A percentile compares a stretch with the other conserved stretches of the same genome.
Evolutionary conservation across 2,329 filamentous ascomycete species (phyloP).

Genomic region (Mollisiaceae sp.): DNA sequence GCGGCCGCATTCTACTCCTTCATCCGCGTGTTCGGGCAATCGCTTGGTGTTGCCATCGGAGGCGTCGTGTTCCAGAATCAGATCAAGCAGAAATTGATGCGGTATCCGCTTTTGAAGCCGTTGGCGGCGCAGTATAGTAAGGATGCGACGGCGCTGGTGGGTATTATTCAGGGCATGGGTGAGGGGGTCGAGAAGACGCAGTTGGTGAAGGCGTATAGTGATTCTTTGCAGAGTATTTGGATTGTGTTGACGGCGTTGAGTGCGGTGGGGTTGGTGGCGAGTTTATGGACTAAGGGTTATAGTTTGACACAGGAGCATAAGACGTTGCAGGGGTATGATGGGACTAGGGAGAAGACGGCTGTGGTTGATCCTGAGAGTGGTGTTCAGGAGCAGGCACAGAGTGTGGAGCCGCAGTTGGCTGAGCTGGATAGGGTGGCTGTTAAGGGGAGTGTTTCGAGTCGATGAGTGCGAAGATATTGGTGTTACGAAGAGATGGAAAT

Average conservation of each 20-base stretch:
- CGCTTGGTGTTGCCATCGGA: conserved; percentile 68
- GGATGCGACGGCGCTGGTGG: conserved; percentile 40
- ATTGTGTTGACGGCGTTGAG: conserved; percentile 59
- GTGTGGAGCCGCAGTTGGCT: conserved; percentile 2
- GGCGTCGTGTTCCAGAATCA: conserved; percentile 74
- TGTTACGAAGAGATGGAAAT: not conserved
- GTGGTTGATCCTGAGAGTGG: conserved; percentile 9
- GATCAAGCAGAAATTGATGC: conserved; percentile 37
- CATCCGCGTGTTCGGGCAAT: conserved; percentile 67
- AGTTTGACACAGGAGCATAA: conserved; percentile 52
- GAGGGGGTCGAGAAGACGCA: conserved; percentile 46
- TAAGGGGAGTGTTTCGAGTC: conserved; percentile 10
- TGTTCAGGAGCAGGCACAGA: not conserved
- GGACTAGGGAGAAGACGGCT: conserved; percentile 38
- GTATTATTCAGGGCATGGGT: conserved; percentile 37
- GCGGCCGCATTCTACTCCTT: conserved; percentile 71
- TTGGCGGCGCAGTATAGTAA: conserved; percentile 37
- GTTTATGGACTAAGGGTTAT: conserved; percentile 55
- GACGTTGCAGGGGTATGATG: conserved; percentile 51
- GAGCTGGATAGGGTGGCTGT: conserved; percentile 20
- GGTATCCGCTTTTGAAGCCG: conserved; percentile 32
- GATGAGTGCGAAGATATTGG: not conserved
- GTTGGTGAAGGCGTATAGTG: conserved; percentile 58
- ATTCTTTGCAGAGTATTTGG: conserved; percentile 60
- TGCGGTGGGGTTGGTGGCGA: conserved; percentile 53